Conservation (phyloP, 768 basidiomycete genomes). For the Tubosaeta sp. region DNA sequence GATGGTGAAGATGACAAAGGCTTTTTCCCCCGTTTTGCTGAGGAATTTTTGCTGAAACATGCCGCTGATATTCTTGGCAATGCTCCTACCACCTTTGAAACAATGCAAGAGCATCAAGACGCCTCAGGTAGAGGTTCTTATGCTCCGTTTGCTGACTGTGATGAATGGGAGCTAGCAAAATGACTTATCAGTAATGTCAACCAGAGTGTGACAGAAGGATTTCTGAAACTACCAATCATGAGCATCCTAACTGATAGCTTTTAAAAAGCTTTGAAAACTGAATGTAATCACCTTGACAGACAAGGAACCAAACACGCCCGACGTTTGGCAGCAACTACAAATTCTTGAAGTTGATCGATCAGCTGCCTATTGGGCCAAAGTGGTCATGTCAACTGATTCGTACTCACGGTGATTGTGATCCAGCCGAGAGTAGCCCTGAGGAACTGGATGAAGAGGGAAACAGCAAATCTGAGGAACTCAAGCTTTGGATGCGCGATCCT, state of each 20-base stretch:
- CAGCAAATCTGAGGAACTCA: constrained; percentile 12
- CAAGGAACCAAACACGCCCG: neutral
- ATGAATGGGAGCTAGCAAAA: neutral
- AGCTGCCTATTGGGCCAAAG: neutral
- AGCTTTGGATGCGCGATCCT: constrained; percentile 31
- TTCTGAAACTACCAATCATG: neutral
- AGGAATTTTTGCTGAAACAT: too few species aligned
- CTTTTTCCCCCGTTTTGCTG: too few species aligned
- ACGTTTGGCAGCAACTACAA: neutral
- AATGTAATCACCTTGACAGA: too few species aligned
- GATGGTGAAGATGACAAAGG: too few species aligned
- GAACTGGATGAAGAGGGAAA: neutral
- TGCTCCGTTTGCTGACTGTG: neutral
- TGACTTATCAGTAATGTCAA: neutral
- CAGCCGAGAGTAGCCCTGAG: too few species aligned
- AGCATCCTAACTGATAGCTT: too few species aligned
- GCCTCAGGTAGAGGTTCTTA: neutral
- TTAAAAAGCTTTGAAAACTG: too few species aligned
- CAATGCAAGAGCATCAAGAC: neutral
- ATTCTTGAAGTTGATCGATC: neutral
- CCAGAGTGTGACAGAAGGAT: neutral
- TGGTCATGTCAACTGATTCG: neutral
- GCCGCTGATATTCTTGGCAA: too few species aligned
- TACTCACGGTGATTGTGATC: neutral
- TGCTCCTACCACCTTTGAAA: neutral